These are phyloP conservation scores for Amaranthus cruentus DNA, from an alignment of 148 eudicot species.

Conservation along the genomic window DNA sequence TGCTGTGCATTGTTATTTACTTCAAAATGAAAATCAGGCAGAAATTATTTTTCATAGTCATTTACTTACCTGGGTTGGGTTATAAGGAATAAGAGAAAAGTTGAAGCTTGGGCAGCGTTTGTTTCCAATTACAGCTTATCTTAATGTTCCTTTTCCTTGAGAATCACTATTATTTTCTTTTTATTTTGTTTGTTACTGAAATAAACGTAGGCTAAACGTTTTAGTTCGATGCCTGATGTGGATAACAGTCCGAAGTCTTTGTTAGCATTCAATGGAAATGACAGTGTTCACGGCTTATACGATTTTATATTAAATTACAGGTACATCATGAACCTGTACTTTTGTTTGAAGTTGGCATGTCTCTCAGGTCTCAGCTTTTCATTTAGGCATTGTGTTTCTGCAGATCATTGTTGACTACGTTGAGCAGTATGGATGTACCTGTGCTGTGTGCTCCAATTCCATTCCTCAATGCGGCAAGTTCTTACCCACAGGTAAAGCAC, in stretches of 20 bases:
- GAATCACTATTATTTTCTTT: neutral
- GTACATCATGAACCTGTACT: conserved; percentile 20
- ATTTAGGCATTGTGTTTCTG: conserved; percentile 16
- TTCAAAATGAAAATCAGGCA: neutral
- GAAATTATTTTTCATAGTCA: neutral
- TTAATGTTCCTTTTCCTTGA: neutral
- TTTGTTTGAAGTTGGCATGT: neutral
- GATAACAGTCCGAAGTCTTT: conserved; percentile 78
- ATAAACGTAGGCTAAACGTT: conserved; percentile 55
- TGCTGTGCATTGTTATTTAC: conserved; percentile 2
- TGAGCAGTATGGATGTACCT: conserved; percentile 77
- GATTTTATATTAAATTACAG: conserved; percentile 77
- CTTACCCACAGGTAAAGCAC: conserved; percentile 69
- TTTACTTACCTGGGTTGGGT: too few relatives aligned
- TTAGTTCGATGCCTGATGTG: conserved; percentile 47
- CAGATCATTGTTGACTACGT: conserved; percentile 54
- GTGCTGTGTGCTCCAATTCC: conserved; percentile 73
- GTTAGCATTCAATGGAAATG: conserved; percentile 62
- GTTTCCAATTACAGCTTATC: neutral
- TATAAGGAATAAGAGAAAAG: neutral
- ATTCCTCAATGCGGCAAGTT: conserved; percentile 76
- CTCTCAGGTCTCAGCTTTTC: conserved; percentile 6
- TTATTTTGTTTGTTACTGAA: neutral
- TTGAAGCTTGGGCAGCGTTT: neutral
- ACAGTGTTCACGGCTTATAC: conserved; percentile 73